Evolutionary conservation across 495 filamentous ascomycete genomes (phyloP).

Genomic region (Aspergillus indologenus): DNA sequence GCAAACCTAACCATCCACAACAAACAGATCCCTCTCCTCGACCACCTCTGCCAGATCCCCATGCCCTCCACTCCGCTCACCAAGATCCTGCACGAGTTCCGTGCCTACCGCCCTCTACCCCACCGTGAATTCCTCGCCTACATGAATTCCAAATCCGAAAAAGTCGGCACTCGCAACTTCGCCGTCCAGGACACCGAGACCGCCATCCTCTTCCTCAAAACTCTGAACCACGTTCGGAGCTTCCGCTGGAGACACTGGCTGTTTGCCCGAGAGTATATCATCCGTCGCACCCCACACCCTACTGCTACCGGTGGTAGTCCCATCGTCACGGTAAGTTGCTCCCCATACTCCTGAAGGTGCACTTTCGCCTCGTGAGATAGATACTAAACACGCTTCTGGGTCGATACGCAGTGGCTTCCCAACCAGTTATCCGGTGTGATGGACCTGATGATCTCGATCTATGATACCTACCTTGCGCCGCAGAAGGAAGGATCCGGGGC

Average conservation of each 20-base stretch:
- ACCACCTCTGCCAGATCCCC: conserved; percentile 72
- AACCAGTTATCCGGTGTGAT: conserved; percentile 79
- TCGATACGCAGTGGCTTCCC: conserved; percentile 63
- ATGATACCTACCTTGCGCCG: conserved; percentile 48
- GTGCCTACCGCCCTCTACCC: conserved; percentile 77
- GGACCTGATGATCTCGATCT: conserved; percentile 66
- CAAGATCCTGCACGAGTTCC: conserved; percentile 79
- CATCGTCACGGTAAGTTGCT: conserved; percentile 67
- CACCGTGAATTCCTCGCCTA: conserved; percentile 79
- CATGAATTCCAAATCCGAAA: conserved; percentile 55
- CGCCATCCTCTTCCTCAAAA: conserved; percentile 63
- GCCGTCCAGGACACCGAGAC: conserved; percentile 52
- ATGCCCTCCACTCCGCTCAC: conserved; percentile 86
- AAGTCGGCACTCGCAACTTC: conserved; percentile 58
- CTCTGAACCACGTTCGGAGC: conserved; percentile 79
- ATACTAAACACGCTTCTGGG: neutral
- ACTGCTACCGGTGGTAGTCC: conserved; percentile 89
- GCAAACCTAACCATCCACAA: neutral
- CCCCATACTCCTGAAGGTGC: too few species aligned
- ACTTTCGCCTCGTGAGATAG: too few species aligned
- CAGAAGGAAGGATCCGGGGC: conserved; percentile 25
- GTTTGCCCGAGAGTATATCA: conserved; percentile 91
- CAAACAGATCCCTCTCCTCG: conserved; percentile 72
- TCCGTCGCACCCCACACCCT: conserved; percentile 76
- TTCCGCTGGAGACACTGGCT: conserved; percentile 95